Evolutionary conservation across 306 rosid species (phyloP).

Genomic region (Ceratonia siliqua): DNA sequence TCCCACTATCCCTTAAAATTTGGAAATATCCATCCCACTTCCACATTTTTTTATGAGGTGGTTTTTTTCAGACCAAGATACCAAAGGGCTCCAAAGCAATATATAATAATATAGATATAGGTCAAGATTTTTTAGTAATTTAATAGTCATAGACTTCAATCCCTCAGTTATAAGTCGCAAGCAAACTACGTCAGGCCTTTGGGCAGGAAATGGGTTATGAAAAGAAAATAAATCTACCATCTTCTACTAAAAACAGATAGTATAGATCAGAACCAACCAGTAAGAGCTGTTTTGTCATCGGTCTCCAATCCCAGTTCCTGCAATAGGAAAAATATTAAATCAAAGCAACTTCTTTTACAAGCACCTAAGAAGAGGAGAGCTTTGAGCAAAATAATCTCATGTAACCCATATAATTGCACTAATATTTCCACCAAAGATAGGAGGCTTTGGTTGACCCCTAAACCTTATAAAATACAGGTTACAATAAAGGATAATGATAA

Average conservation of each 20-base stretch:
- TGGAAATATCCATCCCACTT: too few relatives aligned
- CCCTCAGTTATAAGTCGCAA: constrained; percentile 13
- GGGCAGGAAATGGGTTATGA: constrained; percentile 18
- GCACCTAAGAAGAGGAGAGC: not conserved
- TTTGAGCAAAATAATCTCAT: constrained; percentile 20
- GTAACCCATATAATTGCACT: constrained; percentile 1
- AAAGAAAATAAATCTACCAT: constrained; percentile 12
- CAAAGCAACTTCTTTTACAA: constrained; percentile 5
- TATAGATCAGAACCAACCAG: constrained; percentile 66
- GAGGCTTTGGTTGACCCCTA: constrained; percentile 2
- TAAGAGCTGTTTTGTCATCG: constrained; percentile 96
- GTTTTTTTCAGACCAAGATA: too few relatives aligned
- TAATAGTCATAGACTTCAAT: constrained; percentile 26
- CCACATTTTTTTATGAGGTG: too few relatives aligned
- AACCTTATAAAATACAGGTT: constrained; percentile 18
- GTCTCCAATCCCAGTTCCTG: constrained; percentile 98
- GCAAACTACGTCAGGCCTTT: constrained; percentile 9
- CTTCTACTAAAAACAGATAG: constrained; percentile 11
- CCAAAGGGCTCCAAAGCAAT: too few relatives aligned
- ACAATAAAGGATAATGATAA: not conserved
- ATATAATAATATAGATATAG: too few relatives aligned
- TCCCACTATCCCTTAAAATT: too few relatives aligned
- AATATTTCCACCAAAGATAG: constrained; percentile 24
- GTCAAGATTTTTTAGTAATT: constrained; percentile 8
- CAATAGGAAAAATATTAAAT: constrained; percentile 31